Evolutionary conservation across 768 basidiomycete genomes (phyloP).

Genomic region (Leucosporidium yakuticum): DNA sequence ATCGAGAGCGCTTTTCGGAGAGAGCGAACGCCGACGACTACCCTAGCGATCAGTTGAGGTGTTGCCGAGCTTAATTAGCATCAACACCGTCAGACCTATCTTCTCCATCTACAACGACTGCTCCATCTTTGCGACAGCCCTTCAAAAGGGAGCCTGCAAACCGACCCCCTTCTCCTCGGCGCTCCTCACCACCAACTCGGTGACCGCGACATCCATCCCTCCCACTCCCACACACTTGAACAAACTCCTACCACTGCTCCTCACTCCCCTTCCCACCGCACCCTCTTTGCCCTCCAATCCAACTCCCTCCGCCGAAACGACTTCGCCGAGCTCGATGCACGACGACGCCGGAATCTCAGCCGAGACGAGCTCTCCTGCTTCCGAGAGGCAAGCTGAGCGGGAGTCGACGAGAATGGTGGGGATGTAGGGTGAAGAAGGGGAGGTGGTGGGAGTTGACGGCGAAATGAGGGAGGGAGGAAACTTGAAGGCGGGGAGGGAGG

Average conservation of each 20-base stretch:
- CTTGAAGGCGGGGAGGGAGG: slow-evolving; percentile 2
- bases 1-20: too few relatives aligned
- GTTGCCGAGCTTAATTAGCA: too few relatives aligned
- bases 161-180: slow-evolving; percentile 20
- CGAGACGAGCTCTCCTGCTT: slow-evolving; percentile 34
- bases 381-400: slow-evolving; percentile 20
- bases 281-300: background rate
- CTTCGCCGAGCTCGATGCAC: slow-evolving; percentile 26
- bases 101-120: too few relatives aligned
- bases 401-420: slow-evolving; percentile 34
- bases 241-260: slow-evolving; percentile 12
- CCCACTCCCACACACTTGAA: slow-evolving; percentile 38
- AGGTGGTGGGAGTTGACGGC: background rate
- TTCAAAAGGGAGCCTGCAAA: background rate
- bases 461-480: slow-evolving; percentile 30
- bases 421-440: slow-evolving; percentile 7
- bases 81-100: too few relatives aligned
- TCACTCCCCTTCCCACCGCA: background rate
- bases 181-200: slow-evolving; percentile 23
- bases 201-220: slow-evolving; percentile 35
- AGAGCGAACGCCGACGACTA: too few relatives aligned
- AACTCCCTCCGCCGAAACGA: slow-evolving; percentile 14
- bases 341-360: background rate
- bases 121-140: too few relatives aligned
- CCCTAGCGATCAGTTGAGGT: too few relatives aligned